Evolutionary conservation across 805 yeast species (phyloP).

Genomic region (Metschnikowia kunwiensis): DNA sequence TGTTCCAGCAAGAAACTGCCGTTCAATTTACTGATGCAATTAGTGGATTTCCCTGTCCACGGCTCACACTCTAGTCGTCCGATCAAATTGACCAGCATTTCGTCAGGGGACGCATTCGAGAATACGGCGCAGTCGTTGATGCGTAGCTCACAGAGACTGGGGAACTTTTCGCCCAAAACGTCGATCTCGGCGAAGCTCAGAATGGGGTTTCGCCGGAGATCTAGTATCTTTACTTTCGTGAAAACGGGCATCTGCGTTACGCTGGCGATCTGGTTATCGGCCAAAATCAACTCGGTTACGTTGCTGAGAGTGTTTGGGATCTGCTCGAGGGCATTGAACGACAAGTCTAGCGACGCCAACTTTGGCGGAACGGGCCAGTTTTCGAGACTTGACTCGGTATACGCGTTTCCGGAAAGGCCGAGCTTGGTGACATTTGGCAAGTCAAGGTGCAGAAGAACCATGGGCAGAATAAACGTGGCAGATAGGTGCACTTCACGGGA

Average conservation of each 20-base stretch:
- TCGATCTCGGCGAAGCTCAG: conserved; percentile 49
- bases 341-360: conserved; percentile 23
- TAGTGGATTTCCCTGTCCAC: neutral
- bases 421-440: conserved; percentile 40
- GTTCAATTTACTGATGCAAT: conserved; percentile 39
- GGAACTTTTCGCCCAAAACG: conserved; percentile 32
- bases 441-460: conserved; percentile 15
- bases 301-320: conserved; percentile 5
- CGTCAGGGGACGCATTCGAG: conserved; percentile 26
- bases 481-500: conserved; percentile 19
- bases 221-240: conserved; percentile 29
- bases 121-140: conserved; percentile 55
- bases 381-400: conserved; percentile 19
- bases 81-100: conserved; percentile 37
- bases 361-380: conserved; percentile 8
- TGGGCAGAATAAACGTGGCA: conserved; percentile 21
- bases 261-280: conserved; percentile 10
- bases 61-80: conserved; percentile 39
- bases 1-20: conserved; percentile 49
- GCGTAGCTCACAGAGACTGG: conserved; percentile 44
- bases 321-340: conserved; percentile 40
- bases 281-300: conserved; percentile 3
- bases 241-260: conserved; percentile 1
- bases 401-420: conserved; percentile 34
- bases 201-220: conserved; percentile 52